phyloP scores from a whole-genome alignment of 306 rosid genomes.

The Malus sylvestris region DNA sequence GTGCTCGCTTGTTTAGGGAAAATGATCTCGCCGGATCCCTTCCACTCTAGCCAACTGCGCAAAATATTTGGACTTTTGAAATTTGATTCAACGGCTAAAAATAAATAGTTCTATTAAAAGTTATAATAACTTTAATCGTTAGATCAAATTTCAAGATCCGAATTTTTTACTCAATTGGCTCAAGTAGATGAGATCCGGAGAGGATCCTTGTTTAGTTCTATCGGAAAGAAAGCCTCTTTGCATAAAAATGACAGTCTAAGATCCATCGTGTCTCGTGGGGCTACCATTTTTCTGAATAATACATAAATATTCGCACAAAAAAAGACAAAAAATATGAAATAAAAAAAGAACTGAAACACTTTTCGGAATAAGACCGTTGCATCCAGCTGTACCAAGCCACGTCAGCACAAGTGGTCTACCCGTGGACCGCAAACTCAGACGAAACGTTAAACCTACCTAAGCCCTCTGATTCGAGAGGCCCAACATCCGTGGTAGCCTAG shows the following conservation, averaged over 20 bases:
- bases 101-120: no score
- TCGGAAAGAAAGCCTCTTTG: background rate
- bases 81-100: no score
- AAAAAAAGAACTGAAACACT: background rate
- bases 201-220: no score
- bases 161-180: no score
- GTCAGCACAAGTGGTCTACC: conserved; percentile 22
- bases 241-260: background rate
- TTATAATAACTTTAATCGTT: no score
- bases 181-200: no score
- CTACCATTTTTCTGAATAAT: background rate
- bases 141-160: no score
- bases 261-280: background rate
- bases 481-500: background rate
- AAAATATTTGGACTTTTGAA: no score
- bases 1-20: no score
- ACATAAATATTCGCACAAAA: background rate
- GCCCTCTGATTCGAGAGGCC: background rate
- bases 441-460: background rate
- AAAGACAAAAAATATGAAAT: background rate
- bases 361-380: conserved; percentile 28
- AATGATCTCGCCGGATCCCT: no score
- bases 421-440: conserved; percentile 5
- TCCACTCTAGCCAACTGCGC: no score
- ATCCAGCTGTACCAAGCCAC: conserved; percentile 32